A percentile compares a stretch with the other conserved stretches of the same genome.
phyloP scores from a whole-genome alignment of 2,329 filamentous ascomycete genomes.

The Aspergillus carbonarius region DNA sequence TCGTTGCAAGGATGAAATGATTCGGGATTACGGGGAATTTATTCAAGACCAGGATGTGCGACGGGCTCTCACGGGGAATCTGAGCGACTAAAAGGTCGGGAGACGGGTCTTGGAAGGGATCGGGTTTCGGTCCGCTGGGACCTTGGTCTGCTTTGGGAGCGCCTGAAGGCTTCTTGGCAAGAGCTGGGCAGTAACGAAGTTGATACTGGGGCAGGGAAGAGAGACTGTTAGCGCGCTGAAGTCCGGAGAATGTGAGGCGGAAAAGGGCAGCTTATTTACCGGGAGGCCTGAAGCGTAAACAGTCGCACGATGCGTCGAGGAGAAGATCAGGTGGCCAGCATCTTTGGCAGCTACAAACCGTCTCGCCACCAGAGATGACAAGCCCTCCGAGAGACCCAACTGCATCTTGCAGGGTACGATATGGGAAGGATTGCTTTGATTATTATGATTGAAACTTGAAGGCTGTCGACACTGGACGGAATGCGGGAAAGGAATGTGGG shows the following conservation, averaged over 20 bases:
- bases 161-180: slow-evolving; percentile 44
- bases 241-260: not conserved
- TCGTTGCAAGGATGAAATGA: slow-evolving; percentile 52
- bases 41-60: slow-evolving; percentile 47
- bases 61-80: slow-evolving; percentile 36
- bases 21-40: slow-evolving; percentile 51
- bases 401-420: slow-evolving; percentile 27
- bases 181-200: slow-evolving; percentile 50
- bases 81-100: slow-evolving; percentile 43
- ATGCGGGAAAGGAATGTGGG: not conserved
- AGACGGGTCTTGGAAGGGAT: slow-evolving; percentile 47
- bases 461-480: not conserved
- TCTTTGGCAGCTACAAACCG: slow-evolving; percentile 40
- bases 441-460: not conserved
- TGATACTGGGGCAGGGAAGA: slow-evolving; percentile 38
- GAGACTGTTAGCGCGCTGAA: slow-evolving; percentile 1
- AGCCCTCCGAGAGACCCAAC: slow-evolving; percentile 36
- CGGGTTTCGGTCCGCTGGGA: slow-evolving; percentile 31
- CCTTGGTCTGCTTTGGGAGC: slow-evolving; percentile 22
- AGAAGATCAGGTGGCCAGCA: slow-evolving; percentile 39
- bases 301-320: slow-evolving; percentile 40
- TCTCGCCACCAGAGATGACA: slow-evolving; percentile 37
- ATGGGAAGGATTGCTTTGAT: no score
- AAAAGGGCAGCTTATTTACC: slow-evolving; percentile 23
- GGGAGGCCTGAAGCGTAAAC: slow-evolving; percentile 35